Conservation (phyloP, 2,329 filamentous ascomycete species). For the Sporothrix variecibatus region DNA sequence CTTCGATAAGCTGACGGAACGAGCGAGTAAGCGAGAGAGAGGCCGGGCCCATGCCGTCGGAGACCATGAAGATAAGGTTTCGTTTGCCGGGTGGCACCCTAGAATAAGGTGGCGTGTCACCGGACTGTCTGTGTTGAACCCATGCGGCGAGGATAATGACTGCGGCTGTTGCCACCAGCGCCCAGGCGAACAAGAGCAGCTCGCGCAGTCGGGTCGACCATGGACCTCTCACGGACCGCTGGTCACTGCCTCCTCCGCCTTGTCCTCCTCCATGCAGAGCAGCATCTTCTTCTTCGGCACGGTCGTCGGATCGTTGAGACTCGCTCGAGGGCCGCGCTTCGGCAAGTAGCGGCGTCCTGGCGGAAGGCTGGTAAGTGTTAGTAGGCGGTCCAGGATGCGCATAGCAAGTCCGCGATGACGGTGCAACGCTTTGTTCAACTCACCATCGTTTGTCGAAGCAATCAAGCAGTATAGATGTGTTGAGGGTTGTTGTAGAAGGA, state of each 20-base stretch:
- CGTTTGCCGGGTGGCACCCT: slow-evolving; percentile 64
- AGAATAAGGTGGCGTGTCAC: slow-evolving; percentile 32
- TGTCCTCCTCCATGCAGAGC: slow-evolving; percentile 34
- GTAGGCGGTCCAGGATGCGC: not conserved
- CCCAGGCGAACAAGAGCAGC: slow-evolving; percentile 77
- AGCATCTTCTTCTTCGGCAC: slow-evolving; percentile 38
- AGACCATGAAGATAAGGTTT: slow-evolving; percentile 98
- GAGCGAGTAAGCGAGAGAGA: slow-evolving; percentile 83
- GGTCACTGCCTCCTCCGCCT: not conserved
- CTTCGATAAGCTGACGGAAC: slow-evolving; percentile 76
- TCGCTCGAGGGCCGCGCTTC: slow-evolving; percentile 36
- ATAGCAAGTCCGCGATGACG: not conserved
- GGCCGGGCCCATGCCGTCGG: slow-evolving; percentile 96
- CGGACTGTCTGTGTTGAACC: slow-evolving; percentile 68
- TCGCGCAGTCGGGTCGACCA: slow-evolving; percentile 60
- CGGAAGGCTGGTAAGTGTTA: slow-evolving; percentile 40
- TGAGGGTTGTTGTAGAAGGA: not conserved
- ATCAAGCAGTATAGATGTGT: not conserved
- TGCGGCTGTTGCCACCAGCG: slow-evolving; percentile 73
- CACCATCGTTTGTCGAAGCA: slow-evolving; percentile 24
- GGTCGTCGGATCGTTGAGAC: slow-evolving; percentile 37
- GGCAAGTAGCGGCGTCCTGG: slow-evolving; percentile 48
- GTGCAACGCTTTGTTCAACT: not conserved
- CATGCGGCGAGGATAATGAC: slow-evolving; percentile 79
- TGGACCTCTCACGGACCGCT: not conserved